phyloP scores from a whole-genome alignment of 1,284 basidiomycete genomes.

The Ustilago loliicola region DNA sequence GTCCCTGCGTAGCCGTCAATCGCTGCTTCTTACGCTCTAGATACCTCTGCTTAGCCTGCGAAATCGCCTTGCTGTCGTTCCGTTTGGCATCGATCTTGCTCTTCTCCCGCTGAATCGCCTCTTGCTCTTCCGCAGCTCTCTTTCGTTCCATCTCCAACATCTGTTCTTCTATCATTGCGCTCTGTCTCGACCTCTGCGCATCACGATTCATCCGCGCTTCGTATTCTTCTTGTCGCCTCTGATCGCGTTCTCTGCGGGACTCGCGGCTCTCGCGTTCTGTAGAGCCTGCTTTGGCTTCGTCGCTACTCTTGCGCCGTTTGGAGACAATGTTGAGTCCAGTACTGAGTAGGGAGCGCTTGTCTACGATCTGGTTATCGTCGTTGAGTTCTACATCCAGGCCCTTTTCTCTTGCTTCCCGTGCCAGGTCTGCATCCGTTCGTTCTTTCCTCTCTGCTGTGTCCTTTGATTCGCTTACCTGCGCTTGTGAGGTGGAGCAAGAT shows the following conservation, averaged over 20 bases:
- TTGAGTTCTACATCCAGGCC: slow-evolving; percentile 94
- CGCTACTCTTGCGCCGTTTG: slow-evolving; percentile 20
- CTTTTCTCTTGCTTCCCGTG: slow-evolving; percentile 76
- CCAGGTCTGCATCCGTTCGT: slow-evolving; percentile 77
- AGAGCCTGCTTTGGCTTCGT: background rate
- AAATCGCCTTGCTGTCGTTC: slow-evolving; percentile 47
- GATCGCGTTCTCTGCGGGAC: slow-evolving; percentile 30
- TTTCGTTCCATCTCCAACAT: slow-evolving; percentile 57
- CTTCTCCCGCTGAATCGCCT: slow-evolving; percentile 26
- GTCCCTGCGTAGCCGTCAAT: slow-evolving; percentile 18
- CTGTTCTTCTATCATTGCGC: slow-evolving; percentile 58
- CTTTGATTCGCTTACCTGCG: background rate
- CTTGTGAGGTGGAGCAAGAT: background rate
- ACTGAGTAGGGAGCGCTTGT: slow-evolving; percentile 90
- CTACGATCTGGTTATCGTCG: slow-evolving; percentile 96
- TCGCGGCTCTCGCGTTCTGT: slow-evolving; percentile 18
- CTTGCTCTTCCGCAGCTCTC: slow-evolving; percentile 37
- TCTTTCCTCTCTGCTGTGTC: slow-evolving; percentile 29
- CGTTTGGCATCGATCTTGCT: slow-evolving; percentile 41
- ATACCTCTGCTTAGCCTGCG: slow-evolving; percentile 66
- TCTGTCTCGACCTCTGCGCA: slow-evolving; percentile 49
- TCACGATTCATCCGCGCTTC: slow-evolving; percentile 50
- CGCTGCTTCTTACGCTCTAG: slow-evolving; percentile 68
- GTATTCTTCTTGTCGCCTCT: slow-evolving; percentile 44
- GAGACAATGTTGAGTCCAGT: slow-evolving; percentile 88